Evolutionary conservation across 1,139 yeast genomes (phyloP), one percentile per base, ranked within the genome.

Genomic region (Yamadazyma taylorii): DNA sequence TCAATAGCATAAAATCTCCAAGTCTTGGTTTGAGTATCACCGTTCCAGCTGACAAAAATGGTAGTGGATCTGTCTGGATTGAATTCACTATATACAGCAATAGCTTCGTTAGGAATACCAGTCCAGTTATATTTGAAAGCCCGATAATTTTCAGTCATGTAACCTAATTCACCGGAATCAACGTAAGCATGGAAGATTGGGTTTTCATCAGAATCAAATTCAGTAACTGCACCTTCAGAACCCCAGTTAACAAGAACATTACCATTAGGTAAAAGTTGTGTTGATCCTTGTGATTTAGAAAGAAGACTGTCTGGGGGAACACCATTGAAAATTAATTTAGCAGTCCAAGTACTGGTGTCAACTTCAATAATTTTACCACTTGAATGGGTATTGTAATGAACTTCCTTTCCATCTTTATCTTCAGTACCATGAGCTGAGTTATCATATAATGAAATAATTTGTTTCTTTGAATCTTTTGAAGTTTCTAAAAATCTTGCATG

Each of bases 231-330:
- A 14, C 69, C 70, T 22, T 52, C 59, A 5, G 69, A 60, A 3
- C 72, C 73, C 71, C 72, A 67, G 36, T 61, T 61, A 11, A 64
- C 66, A 24, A 67, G 38, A 14, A 61, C 69, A 36, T 66, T 56
- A 5, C 68, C 68, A 36, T 63, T 54, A n/a, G 56, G 55, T 30
- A 66, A 48, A 2, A 63, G 55, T 39, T 65, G 71, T 1, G 63
- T 53, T 9, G 66, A 62, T 0, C 71, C 70, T 45, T 66, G 72
- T 1, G 72, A 66, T 40, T 60, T 61, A 2, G 69, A 53, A 17
- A 55, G 46, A n/a, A 59, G 34, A 5, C 48, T 48, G 23, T 59
- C 56, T 3, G 59, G 56, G 16, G 65, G 58, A 5, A 55, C 50
- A 12, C 47, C 56, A 33, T 56, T 53, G 39, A 48, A 51, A 32